phyloP scores from a whole-genome alignment of 2,329 filamentous ascomycete genomes.

The Colletotrichum tofieldiae region DNA sequence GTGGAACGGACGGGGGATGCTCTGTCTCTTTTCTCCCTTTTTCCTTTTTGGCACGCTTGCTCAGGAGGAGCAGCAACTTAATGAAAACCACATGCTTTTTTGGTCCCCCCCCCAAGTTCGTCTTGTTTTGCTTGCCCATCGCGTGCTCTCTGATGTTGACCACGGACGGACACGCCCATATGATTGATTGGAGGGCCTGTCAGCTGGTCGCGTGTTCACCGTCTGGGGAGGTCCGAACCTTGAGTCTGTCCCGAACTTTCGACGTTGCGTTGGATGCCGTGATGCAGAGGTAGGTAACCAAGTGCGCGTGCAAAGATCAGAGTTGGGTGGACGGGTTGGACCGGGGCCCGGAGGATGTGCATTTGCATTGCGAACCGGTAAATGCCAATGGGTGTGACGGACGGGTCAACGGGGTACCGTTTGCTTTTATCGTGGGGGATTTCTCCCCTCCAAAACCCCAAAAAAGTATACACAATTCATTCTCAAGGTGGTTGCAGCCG shows the following conservation, averaged over 20 bases:
- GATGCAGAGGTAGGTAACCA: neutral
- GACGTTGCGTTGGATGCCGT: neutral
- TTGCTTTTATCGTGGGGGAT: neutral
- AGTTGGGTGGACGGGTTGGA: no score
- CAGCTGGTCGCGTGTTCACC: neutral
- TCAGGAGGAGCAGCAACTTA: constrained; percentile 30
- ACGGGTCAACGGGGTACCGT: neutral
- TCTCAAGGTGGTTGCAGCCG: neutral
- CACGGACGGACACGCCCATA: neutral
- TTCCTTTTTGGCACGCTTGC: constrained; percentile 28
- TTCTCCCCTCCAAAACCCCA: no score
- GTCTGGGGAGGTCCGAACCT: neutral
- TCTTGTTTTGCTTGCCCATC: neutral
- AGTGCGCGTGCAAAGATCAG: neutral
- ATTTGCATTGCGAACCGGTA: neutral
- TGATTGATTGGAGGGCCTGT: neutral
- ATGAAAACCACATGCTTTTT: constrained; percentile 32
- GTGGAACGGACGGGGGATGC: constrained; percentile 23
- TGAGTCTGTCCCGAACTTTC: neutral
- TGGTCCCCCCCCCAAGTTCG: constrained; percentile 29
- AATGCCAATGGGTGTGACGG: neutral
- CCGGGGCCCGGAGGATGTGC: neutral
- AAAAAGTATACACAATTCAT: neutral
- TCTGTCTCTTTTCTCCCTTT: neutral
- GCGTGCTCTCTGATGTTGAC: neutral